These are phyloP conservation scores for Xerocomus cyaneibrunnescens DNA, from an alignment of 1,284 basidiomycete genomes.

Conservation along the genomic window DNA sequence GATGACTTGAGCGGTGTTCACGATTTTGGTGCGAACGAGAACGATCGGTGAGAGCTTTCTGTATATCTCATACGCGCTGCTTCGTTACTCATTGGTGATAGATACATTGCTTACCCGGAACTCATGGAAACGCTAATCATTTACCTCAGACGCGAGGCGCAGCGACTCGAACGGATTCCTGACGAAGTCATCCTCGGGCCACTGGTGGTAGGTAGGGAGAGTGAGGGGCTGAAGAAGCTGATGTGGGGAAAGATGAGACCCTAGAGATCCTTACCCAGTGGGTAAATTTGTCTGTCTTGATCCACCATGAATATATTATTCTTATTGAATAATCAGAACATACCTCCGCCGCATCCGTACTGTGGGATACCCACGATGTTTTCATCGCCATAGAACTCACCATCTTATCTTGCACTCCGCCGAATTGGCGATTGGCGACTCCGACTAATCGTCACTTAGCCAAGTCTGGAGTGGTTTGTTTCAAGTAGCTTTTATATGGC, in stretches of 20 bases:
- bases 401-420: background rate
- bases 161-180: conserved; percentile 66
- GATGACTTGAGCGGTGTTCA: conserved; percentile 74
- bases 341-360: background rate
- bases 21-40: conserved; percentile 62
- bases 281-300: background rate
- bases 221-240: conserved; percentile 25
- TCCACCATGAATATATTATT: background rate
- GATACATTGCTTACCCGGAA: conserved; percentile 75
- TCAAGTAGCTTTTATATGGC: background rate
- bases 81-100: conserved; percentile 35
- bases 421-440: background rate
- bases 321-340: background rate
- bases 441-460: background rate
- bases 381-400: background rate
- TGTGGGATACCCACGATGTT: conserved; percentile 1
- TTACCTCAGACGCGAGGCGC: conserved; percentile 79
- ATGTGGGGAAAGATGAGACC: conserved; percentile 27
- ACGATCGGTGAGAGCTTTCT: conserved; percentile 27
- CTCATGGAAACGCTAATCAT: conserved; percentile 74
- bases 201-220: conserved; percentile 26
- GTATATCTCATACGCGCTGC: background rate
- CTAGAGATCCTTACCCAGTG: conserved; percentile 11
- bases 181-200: conserved; percentile 66
- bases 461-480: background rate